These are phyloP conservation scores for Tetraselmis striata DNA, from an alignment of 139 green algal genomes.

Conservation along the genomic window DNA sequence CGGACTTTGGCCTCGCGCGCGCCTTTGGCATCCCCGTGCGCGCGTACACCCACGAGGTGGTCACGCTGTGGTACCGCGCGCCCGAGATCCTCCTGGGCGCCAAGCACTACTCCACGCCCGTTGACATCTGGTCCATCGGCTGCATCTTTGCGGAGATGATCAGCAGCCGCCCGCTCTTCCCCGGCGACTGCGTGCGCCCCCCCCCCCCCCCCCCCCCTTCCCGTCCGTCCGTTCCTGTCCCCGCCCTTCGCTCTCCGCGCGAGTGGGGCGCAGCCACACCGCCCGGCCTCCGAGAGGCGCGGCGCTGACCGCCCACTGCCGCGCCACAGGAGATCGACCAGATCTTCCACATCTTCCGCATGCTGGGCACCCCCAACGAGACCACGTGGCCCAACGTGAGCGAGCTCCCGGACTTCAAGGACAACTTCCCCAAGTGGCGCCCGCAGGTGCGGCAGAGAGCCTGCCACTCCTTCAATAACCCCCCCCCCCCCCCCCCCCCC, in stretches of 20 bases:
- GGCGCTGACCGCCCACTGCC: no score
- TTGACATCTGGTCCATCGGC: conserved; percentile 96
- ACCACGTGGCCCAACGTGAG: conserved; percentile 47
- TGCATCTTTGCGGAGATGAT: conserved; percentile 98
- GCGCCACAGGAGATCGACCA: conserved; percentile 44
- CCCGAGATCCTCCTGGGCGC: conserved; percentile 94
- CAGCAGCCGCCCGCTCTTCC: conserved; percentile 71
- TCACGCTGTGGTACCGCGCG: conserved; percentile 96
- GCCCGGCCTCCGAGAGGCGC: no score
- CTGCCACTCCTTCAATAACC: no score
- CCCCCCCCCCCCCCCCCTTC: not conserved
- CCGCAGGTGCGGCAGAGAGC: no score
- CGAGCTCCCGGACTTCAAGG: conserved; percentile 58
- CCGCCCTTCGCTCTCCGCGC: not conserved
- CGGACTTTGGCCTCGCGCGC: conserved; percentile 94
- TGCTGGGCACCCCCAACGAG: conserved; percentile 54
- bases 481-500: no score
- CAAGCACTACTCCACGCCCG: conserved; percentile 87
- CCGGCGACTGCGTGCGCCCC: conserved; percentile 45
- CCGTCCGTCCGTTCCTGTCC: not conserved
- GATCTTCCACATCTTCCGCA: conserved; percentile 64
- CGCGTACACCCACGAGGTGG: conserved; percentile 94
- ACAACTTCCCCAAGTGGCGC: conserved; percentile 63
- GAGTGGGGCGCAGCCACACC: no score
- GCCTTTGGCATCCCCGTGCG: conserved; percentile 94